Base-by-base conservation (phyloP, 768 basidiomycete species). In the Podaxis carcinomalis region DNA sequence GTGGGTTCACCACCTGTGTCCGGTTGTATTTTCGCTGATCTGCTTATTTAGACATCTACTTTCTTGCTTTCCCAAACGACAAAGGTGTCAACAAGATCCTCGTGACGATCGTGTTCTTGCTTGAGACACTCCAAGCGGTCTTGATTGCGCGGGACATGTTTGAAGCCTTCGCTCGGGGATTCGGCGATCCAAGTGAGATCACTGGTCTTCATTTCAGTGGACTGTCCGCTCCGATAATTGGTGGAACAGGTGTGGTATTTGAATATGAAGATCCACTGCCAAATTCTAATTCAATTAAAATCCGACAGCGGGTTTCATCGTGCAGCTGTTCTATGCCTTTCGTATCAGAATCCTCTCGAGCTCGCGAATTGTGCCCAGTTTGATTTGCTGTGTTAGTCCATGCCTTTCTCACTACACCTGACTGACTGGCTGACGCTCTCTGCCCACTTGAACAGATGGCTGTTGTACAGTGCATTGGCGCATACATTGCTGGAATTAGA, bases 291-390 rank as follows among this genome's bases (percentile, higher is more conserved):
- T 42, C 40, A 25, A 37, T 21, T 2, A 11, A 35, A 23, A 13
- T 27, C 32, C 14, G 42, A 16, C 56, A 75, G 74, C 72, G 11
- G 70, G 69, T 4, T 71, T 71, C 49, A 65, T 72, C 11, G 72
- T 74, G 9, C 73, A 74, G 56, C 60, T 66, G 37, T 68, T 71
- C 35, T 76, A 73, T 66, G 73, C 72, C n/a, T 71, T 73, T 55
- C 70, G 74, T 14, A 72, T 76, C 28, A 63, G 63, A 36, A 56
- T 73, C 19, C 62, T 76, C n/a, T 69, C 70, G 1, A 61, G 62
- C 63, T 68, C 62, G 21, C 63, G 51, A 2, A 5, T 59, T 7
- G 23, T 69, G 13, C 23, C 62, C 13, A 36, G 44, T 16, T 16
- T 63, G 5, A 63, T 69, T 4, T 37, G 52, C 27, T 9, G 37